phyloP scores from a whole-genome alignment of 176 grass and related monocot species.

The Eremochloa ophiuroides region DNA sequence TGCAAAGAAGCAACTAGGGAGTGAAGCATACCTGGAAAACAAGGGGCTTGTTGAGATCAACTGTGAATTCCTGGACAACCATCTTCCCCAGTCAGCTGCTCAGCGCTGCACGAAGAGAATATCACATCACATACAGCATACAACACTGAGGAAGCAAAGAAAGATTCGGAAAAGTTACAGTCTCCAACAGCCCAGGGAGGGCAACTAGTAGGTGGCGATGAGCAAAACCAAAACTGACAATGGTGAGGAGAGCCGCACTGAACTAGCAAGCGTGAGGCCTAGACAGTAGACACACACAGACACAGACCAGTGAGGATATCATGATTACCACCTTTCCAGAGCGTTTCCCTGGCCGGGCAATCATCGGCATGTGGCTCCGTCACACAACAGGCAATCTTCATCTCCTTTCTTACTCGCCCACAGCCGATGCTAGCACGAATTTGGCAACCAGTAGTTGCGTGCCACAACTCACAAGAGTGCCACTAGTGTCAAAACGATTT shows the following conservation, averaged over 20 bases:
- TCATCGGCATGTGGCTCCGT: slow-evolving; percentile 11
- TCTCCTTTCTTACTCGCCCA: not conserved
- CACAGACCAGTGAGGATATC: not conserved
- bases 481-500: not conserved
- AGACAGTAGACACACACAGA: not conserved
- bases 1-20: not conserved
- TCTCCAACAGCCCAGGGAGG: not conserved
- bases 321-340: slow-evolving; percentile 19
- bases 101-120: not conserved
- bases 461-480: not conserved
- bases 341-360: not conserved
- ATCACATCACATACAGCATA: not conserved
- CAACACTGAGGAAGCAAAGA: not conserved
- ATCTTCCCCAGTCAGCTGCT: slow-evolving; percentile 44
- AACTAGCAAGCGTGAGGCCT: not conserved
- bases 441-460: not conserved
- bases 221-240: not conserved
- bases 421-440: not conserved
- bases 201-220: not conserved
- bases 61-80: slow-evolving; percentile 76
- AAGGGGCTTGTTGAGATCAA: slow-evolving; percentile 92
- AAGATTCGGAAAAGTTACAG: not conserved
- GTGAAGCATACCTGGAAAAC: slow-evolving; percentile 74
- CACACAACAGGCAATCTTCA: not conserved
- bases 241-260: not conserved